Base-by-base conservation (phyloP, 1,284 basidiomycete species). In the Veloboletus limbatus region DNA sequence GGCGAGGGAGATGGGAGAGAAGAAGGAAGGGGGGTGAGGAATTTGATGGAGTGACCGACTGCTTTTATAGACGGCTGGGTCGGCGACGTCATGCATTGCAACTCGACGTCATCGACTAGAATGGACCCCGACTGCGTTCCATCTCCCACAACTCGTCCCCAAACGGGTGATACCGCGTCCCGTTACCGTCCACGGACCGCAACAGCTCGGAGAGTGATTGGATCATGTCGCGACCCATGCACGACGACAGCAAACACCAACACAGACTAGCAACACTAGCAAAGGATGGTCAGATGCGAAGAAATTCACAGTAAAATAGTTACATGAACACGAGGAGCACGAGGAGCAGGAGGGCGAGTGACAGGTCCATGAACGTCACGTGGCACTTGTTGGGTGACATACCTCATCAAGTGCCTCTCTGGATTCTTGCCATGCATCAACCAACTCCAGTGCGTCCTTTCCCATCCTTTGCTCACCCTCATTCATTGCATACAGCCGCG, bases 231-330 rank as follows among this genome's bases (percentile, higher is more conserved):
- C 66, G 67, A 20, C 83, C 82, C 50, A 85, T 59, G 66, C 83
- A 84, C 5, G 81, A 83, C 27, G 81, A 83, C 41, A 84, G 62
- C 46, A 84, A 64, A 57, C 83, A 85, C 79, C 82, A 83, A 30
- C 71, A 71, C 6, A 83, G 57, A 22, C 74, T 68, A 22, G 72
- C 70, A 39, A 77, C 60, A 38, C 82, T 85, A 46, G 45, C 17
- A 38, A 24, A 22, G 4, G 4, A 33, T 5, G 8, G 47, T 62
- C 40, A 51, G 49, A 20, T 8, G 3, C 6, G 9, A 24, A 11
- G 22, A 28, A 7, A 40, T 43, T 50, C 40, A 16, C 7, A 27
- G 24, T 2, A 14, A 43, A 14, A 61, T 40, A 39, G 41, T 56
- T 62, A 78, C 79, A 79, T 57, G 34, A 80, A 62, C 43, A 76